Evolutionary conservation across 2,329 filamentous ascomycete species (phyloP), one percentile per base, ranked within the genome.

Genomic region (Claviceps quebecensis): DNA sequence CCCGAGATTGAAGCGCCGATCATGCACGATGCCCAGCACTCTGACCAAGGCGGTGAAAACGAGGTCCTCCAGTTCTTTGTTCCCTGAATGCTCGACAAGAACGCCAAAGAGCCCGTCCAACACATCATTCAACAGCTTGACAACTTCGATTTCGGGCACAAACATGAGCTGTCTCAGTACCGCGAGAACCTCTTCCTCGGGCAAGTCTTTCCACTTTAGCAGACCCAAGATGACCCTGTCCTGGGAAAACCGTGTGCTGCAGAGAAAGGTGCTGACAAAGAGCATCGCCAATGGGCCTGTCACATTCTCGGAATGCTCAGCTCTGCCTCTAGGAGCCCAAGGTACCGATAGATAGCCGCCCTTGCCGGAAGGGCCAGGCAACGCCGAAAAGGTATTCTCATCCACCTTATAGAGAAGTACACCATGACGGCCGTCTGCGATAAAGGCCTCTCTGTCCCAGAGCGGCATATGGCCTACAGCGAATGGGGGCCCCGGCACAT

Each of bases 91-190:
- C 59, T 96, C 89, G 34, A 94, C 87, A 29, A 97, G 72, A 29
- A 96, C 89, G 5, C 87, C 85, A 63, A 98, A 98, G 1, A 98
- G 77, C 0, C 88, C 81, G 65, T 95, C 87, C 50, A 98, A 84
- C 1, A 97, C 89, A 59, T 95, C 86, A 56, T 80, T 85, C 7
- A 97, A 72, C 43, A 97, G 77, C 70, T 97, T 98, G 55, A 98
- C 93, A 37, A 98, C 87, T 67, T 98, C 94, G 52, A 97, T 95
- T 64, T 98, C 93, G 0, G 93, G 87, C 0, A 98, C 90, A 58
- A 97, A 97, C 19, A 90, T 83, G 47, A 97, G 79, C 57, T 90
- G 83, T 63, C 86, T 85, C 43, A 98, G 70, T 1, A 95, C 72
- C 23, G 81, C 75, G 1, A 86, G 74, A 1, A 97, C 74, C 38